Percentiles rank a stretch among this genome's conserved stretches.
These are phyloP conservation scores for Calonectria fujianensis DNA, from an alignment of 2,329 filamentous ascomycete species.

Conservation along the genomic window DNA sequence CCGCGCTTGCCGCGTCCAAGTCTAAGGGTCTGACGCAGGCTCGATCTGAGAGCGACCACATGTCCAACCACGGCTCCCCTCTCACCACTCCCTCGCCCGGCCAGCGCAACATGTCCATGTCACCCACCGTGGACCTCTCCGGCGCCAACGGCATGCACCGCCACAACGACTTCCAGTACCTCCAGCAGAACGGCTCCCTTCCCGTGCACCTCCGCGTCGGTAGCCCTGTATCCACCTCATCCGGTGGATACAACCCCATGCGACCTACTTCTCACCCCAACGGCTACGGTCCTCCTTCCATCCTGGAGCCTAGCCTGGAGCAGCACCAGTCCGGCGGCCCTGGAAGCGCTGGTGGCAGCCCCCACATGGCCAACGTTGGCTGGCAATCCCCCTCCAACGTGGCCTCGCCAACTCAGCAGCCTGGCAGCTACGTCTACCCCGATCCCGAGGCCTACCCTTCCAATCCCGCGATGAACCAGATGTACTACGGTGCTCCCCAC, in stretches of 20 bases:
- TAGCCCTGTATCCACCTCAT: constrained; percentile 81
- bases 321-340: constrained; percentile 78
- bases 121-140: constrained; percentile 84
- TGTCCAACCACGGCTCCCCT: constrained; percentile 83
- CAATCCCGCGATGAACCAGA: constrained; percentile 76
- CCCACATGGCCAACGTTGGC: constrained; percentile 86
- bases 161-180: constrained; percentile 82
- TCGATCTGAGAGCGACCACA: constrained; percentile 82
- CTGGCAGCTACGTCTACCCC: constrained; percentile 83
- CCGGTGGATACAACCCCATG: constrained; percentile 72
- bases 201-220: constrained; percentile 88
- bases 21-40: constrained; percentile 66
- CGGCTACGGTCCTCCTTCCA: constrained; percentile 87
- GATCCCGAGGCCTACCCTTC: constrained; percentile 86
- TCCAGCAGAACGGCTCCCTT: constrained; percentile 83
- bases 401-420: constrained; percentile 81
- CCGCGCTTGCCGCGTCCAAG: constrained; percentile 80
- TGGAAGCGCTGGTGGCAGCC: constrained; percentile 86
- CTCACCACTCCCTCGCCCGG: constrained; percentile 88
- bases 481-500: constrained; percentile 83
- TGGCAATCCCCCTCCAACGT: constrained; percentile 92
- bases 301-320: constrained; percentile 89
- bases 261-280: constrained; percentile 90
- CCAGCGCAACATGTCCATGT: constrained; percentile 87
- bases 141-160: constrained; percentile 81